Conservation (phyloP, 225 moss, liverwort and hornwort genomes). For the Sphagnum tenellum region DNA sequence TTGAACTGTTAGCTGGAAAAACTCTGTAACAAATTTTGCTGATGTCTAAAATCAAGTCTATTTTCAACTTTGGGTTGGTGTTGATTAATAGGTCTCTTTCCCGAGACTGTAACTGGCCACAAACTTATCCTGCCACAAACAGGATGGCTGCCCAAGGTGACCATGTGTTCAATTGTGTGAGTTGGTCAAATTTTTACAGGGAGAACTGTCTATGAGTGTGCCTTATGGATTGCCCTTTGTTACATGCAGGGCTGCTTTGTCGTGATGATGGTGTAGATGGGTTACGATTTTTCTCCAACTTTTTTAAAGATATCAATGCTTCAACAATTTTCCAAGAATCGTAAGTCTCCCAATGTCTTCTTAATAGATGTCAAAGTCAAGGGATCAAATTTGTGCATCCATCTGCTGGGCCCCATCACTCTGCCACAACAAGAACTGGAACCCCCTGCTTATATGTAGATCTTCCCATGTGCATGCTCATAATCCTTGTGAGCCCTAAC, state of each 20-base stretch:
- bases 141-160: too few species aligned
- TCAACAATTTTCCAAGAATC: constrained; percentile 12
- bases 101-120: too few species aligned
- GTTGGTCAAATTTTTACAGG: not conserved
- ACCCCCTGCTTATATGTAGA: too few species aligned
- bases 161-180: too few species aligned
- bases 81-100: not conserved
- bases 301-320: constrained; percentile 37
- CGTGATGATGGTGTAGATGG: constrained; percentile 96
- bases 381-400: not conserved
- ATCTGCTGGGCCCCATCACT: too few species aligned
- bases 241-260: constrained; percentile 64
- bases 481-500: too few species aligned
- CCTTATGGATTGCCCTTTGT: not conserved
- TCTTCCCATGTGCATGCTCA: too few species aligned
- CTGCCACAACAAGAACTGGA: too few species aligned
- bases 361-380: not conserved
- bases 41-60: not conserved
- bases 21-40: not conserved
- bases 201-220: not conserved
- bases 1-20: not conserved
- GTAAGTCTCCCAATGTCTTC: not conserved
- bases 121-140: not conserved
- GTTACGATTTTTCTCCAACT: constrained; percentile 80
- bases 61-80: not conserved